Conservation (phyloP, 192 early-diverging fungal genomes). For the Coemansia sp. region DNA sequence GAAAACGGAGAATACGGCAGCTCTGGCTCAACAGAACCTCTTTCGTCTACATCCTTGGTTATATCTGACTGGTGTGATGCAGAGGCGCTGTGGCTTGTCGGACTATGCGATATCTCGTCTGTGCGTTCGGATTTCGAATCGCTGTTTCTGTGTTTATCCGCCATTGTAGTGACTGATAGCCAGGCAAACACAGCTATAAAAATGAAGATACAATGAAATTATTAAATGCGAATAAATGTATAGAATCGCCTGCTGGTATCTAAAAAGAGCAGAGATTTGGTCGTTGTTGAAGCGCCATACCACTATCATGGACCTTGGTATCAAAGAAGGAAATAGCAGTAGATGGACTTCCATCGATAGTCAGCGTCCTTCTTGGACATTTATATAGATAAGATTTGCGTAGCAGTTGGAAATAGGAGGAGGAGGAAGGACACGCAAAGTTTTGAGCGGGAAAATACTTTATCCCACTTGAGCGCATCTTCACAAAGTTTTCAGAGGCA, state of each 20-base stretch:
- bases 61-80: background rate
- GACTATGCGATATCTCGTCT: background rate
- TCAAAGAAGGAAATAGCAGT: too few species aligned
- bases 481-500: too few species aligned
- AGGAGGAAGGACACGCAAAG: too few species aligned
- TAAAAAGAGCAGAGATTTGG: background rate
- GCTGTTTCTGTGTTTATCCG: background rate
- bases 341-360: too few species aligned
- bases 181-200: background rate
- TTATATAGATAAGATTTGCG: too few species aligned
- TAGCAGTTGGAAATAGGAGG: too few species aligned
- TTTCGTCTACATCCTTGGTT: background rate
- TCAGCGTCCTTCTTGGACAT: too few species aligned
- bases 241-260: background rate
- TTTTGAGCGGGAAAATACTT: too few species aligned
- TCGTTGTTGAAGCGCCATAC: too few species aligned
- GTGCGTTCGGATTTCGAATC: background rate
- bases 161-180: background rate
- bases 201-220: background rate
- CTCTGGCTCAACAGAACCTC: background rate
- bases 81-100: background rate
- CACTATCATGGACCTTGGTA: too few species aligned
- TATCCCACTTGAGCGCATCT: too few species aligned
- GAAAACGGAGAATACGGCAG: slow-evolving; percentile 52
- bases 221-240: too few species aligned